phyloP scores from a whole-genome alignment of 306 rosid genomes.

The Argentina anserina region DNA sequence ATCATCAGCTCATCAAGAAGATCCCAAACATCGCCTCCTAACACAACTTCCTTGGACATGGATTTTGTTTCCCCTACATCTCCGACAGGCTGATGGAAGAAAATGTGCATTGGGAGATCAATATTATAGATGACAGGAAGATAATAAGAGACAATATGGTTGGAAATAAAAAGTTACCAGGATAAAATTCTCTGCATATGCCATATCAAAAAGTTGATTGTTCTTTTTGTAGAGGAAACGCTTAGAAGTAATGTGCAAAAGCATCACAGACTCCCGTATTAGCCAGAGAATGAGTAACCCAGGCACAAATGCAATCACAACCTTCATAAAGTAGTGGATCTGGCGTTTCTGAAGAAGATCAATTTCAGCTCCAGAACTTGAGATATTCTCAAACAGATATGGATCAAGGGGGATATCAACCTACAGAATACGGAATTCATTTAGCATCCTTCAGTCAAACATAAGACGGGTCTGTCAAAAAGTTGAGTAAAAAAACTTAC shows the following conservation, averaged over 20 bases:
- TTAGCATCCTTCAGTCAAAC: slow-evolving; percentile 18
- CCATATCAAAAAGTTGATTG: slow-evolving; percentile 90
- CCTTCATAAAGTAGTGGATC: slow-evolving; percentile 87
- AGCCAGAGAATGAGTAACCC: slow-evolving; percentile 87
- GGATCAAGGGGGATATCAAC: slow-evolving; percentile 97
- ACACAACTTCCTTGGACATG: slow-evolving; percentile 85
- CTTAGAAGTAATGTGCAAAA: slow-evolving; percentile 63
- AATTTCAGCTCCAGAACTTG: slow-evolving; percentile 88
- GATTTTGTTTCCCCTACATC: slow-evolving; percentile 77
- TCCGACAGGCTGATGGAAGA: slow-evolving; percentile 70
- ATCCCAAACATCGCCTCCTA: slow-evolving; percentile 99
- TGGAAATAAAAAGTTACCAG: slow-evolving; percentile 47
- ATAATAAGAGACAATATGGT: slow-evolving; percentile 3
- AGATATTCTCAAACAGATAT: slow-evolving; percentile 76
- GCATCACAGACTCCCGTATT: slow-evolving; percentile 71
- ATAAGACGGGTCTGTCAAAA: slow-evolving; percentile 21
- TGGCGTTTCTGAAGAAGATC: slow-evolving; percentile 87
- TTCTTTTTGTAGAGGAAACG: slow-evolving; percentile 86
- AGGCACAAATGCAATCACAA: slow-evolving; percentile 67
- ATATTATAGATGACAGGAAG: slow-evolving; percentile 8
- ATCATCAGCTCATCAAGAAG: slow-evolving; percentile 96
- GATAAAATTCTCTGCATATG: slow-evolving; percentile 84
- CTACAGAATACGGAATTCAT: slow-evolving; percentile 38
- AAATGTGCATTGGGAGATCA: slow-evolving; percentile 13
- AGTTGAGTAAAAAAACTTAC: slow-evolving; percentile 56